Conservation (phyloP, 1,284 basidiomycete genomes). For the Apiotrichum porosum region DNA sequence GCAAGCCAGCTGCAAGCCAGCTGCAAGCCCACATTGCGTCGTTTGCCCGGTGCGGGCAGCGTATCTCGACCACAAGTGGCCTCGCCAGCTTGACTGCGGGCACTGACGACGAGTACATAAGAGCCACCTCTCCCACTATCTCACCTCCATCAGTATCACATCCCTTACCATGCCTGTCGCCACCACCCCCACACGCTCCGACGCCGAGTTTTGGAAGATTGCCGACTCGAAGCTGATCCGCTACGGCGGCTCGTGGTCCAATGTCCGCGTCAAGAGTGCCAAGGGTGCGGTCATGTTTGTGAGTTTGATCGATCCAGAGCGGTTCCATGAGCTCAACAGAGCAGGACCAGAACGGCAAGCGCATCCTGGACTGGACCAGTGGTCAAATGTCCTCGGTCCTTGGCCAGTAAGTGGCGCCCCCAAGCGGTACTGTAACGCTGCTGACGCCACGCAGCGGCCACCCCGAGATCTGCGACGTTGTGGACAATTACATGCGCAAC, state of each 20-base stretch:
- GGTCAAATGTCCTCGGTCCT: slow-evolving; percentile 36
- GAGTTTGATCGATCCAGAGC: neutral
- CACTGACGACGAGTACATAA: too few relatives aligned
- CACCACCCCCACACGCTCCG: slow-evolving; percentile 1
- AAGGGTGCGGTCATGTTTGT: slow-evolving; percentile 16
- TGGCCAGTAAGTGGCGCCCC: slow-evolving; percentile 24
- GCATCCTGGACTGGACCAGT: slow-evolving; percentile 39
- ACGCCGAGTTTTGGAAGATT: slow-evolving; percentile 21
- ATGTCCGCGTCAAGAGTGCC: slow-evolving; percentile 19
- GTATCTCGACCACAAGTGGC: too few relatives aligned
- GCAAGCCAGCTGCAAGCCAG: too few relatives aligned
- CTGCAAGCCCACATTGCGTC: too few relatives aligned
- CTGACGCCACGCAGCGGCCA: slow-evolving; percentile 20
- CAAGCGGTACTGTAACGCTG: too few relatives aligned
- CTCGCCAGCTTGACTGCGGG: too few relatives aligned
- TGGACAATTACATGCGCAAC: slow-evolving; percentile 21
- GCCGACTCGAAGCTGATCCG: slow-evolving; percentile 23
- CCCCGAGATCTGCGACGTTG: slow-evolving; percentile 31
- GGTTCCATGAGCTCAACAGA: too few relatives aligned
- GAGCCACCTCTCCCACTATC: too few relatives aligned
- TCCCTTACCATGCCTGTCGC: neutral
- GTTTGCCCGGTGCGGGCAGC: too few relatives aligned
- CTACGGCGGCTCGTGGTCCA: slow-evolving; percentile 18
- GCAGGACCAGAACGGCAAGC: slow-evolving; percentile 27
- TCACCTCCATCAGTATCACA: too few relatives aligned